Evolutionary conservation across 225 moss, liverwort and hornwort species (phyloP), one percentile per base, ranked within the genome.

Genomic region (Bryum argenteum): DNA sequence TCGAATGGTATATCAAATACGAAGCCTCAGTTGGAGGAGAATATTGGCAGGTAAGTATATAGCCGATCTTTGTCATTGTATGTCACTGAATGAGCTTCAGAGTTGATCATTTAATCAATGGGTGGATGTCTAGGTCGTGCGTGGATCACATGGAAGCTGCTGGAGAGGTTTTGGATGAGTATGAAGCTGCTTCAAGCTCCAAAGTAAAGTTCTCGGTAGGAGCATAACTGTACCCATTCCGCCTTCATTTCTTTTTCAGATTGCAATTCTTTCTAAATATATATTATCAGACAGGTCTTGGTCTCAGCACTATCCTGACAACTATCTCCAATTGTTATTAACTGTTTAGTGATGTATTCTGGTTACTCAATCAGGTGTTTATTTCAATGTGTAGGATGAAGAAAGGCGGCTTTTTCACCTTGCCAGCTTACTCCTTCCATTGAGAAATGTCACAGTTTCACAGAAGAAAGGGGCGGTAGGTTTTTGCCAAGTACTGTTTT

Each of bases 21-120:
- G 45, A 83, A 80, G 40, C 84, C 88, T 42, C 75, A 74, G 28
- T 74, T 93, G 9, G 64, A 77, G 68, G 79, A 87, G 48, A 75
- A 84, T 24, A 76, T 84, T 51, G 93, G 89, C 73, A 91, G 87
- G 89, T 91, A 43, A 28, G 18, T 19, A 43, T 43, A 19, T 56
- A 45, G 15, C 24, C 60, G 23, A 54, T 62, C 48, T 17, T 61
- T 66, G 13, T 71, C 40, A 19, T 17, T 60, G 16, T 40, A 15
- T 44, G 58, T 22, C n/a, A 19, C 3, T 14, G 9, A 65, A 61
- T 71, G 40, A 48, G 21, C 66, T 65, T 37, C 19, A 65, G 11
- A 53, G 11, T 6, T 14, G 44, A 38, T 44, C 24, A 54, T 23
- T 28, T 60, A 38, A 75, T 33, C 33, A 74, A 71, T 18, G 56